phyloP scores from a whole-genome alignment of 2,329 filamentous ascomycete genomes.

The Pseudocercospora macadamiae region DNA sequence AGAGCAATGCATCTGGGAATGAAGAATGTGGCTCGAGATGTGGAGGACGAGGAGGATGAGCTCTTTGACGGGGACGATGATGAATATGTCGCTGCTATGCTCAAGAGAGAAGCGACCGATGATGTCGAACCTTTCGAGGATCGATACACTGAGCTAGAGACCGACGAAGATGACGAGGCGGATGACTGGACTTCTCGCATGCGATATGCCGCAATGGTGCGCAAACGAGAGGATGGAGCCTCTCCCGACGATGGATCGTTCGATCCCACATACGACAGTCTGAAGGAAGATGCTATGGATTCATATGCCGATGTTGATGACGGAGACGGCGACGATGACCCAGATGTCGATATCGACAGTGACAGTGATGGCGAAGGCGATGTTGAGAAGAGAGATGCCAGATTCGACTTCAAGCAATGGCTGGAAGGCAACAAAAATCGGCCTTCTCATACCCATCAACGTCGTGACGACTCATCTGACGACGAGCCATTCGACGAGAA shows the following conservation, averaged over 20 bases:
- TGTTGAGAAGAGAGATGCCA: background rate
- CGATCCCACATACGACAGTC: background rate
- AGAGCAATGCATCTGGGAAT: background rate
- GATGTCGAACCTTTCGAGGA: background rate
- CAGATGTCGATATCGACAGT: too few species aligned
- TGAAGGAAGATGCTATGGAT: background rate
- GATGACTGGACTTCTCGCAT: background rate
- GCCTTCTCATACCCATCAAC: too few species aligned
- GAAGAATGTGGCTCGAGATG: background rate
- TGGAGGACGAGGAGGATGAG: background rate
- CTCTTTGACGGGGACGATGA: background rate
- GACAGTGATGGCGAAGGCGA: background rate
- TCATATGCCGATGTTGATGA: background rate
- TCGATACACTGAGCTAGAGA: background rate
- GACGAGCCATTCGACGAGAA: background rate
- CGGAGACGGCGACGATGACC: background rate
- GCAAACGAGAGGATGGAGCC: background rate
- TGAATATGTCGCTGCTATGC: background rate
- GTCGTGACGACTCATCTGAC: background rate
- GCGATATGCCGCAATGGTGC: background rate
- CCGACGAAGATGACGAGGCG: too few species aligned
- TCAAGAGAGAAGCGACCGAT: background rate
- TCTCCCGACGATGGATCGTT: background rate
- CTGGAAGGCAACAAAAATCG: too few species aligned
- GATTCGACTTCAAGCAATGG: too few species aligned